A percentile compares a stretch with the other conserved stretches of the same genome.
Evolutionary conservation across 108 stramenopile genomes (phyloP).

Genomic region (Cylindrotheca fusiformis): DNA sequence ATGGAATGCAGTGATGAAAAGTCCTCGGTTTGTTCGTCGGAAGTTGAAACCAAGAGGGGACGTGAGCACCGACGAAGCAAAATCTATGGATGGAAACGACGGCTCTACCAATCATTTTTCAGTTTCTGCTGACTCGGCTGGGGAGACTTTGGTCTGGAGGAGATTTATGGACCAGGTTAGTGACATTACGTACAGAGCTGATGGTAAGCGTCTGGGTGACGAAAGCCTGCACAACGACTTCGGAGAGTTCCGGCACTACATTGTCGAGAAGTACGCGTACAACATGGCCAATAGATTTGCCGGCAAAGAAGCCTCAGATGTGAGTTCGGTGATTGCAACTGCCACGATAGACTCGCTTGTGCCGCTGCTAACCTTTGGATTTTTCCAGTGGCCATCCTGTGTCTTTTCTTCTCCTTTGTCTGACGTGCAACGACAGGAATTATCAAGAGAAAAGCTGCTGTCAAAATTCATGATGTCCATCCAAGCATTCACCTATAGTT

Average conservation of each 20-base stretch:
- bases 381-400: conserved; percentile 77
- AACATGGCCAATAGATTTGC: conserved; percentile 57
- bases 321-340: conserved; percentile 29
- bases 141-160: conserved; percentile 70
- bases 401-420: conserved; percentile 58
- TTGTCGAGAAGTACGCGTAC: conserved; percentile 69
- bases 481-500: conserved; percentile 78
- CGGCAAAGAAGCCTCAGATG: conserved; percentile 63
- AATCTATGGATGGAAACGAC: conserved; percentile 3
- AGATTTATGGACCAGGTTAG: conserved; percentile 77
- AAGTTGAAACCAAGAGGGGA: conserved; percentile 26
- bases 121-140: conserved; percentile 39
- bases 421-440: conserved; percentile 68
- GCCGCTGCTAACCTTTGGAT: too few relatives aligned
- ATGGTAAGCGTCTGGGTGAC: conserved; percentile 75
- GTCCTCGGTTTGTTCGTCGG: conserved; percentile 54
- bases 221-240: conserved; percentile 57
- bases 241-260: conserved; percentile 84
- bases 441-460: conserved; percentile 77
- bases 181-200: conserved; percentile 67
- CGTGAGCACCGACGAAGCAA: background rate
- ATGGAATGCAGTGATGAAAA: conserved; percentile 81
- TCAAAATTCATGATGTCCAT: conserved; percentile 75
- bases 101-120: conserved; percentile 2
- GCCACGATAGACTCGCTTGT: conserved; percentile 1